phyloP scores from a whole-genome alignment of 2,329 filamentous ascomycete species.

The Penicillium sclerotiorum region DNA sequence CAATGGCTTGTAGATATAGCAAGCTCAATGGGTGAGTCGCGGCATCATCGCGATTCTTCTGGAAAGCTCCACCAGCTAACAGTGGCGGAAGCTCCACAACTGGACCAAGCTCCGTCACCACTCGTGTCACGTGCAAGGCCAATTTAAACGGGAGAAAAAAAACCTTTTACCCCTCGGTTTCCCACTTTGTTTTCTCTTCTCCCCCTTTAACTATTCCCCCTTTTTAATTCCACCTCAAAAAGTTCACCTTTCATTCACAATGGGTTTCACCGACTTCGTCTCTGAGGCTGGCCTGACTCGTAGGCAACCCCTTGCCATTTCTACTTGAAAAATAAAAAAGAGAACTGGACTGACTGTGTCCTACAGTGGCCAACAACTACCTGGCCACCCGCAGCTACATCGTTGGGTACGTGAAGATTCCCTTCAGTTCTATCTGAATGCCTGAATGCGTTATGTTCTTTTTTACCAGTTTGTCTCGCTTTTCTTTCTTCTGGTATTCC shows the following conservation, averaged over 20 bases:
- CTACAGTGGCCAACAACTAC: conserved; percentile 48
- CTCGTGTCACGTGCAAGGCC: conserved; percentile 34
- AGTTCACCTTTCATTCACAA: conserved; percentile 42
- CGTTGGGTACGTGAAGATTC: conserved; percentile 66
- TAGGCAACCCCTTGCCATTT: conserved; percentile 44
- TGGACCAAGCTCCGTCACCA: conserved; percentile 31
- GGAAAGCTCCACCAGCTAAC: conserved; percentile 39
- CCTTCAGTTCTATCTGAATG: conserved; percentile 5
- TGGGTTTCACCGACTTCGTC: conserved; percentile 69
- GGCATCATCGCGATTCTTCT: conserved; percentile 33
- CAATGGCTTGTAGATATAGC: not conserved
- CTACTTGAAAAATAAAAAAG: conserved; percentile 21
- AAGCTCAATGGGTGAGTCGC: conserved; percentile 14
- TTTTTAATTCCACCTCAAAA: conserved; percentile 22
- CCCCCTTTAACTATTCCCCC: conserved; percentile 5
- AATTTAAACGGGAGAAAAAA: conserved; percentile 33
- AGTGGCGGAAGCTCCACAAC: conserved; percentile 35
- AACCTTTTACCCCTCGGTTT: conserved; percentile 34
- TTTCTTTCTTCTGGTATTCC: not conserved
- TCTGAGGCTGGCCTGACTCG: conserved; percentile 64
- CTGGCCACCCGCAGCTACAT: conserved; percentile 73
- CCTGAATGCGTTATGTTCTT: conserved; percentile 22
- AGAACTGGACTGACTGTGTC: conserved; percentile 37
- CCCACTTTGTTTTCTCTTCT: conserved; percentile 28
- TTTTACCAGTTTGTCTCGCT: conserved; percentile 16